Evolutionary conservation across 2,329 filamentous ascomycete genomes (phyloP), one percentile per base, ranked within the genome.

Genomic region (Phaeosphaeria sp.): DNA sequence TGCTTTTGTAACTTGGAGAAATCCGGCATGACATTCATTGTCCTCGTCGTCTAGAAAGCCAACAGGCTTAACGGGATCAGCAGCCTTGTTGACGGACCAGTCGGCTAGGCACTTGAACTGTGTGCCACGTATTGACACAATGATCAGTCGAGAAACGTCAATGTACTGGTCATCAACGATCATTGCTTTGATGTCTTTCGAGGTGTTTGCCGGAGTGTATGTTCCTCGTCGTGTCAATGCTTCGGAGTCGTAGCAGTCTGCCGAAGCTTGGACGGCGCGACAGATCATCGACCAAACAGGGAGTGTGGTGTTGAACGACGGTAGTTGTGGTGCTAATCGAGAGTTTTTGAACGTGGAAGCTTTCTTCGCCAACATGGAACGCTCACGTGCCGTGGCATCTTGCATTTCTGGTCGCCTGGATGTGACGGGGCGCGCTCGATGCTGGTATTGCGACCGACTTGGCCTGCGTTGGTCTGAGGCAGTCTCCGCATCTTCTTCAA

Each of bases 1-100:
- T 51, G 86, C 87, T 49, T 85, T 83, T 1, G 91, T 91, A 2
- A 90, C 89, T 6, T 83, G 82, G 0, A 95, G 80, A 65, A 94
- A 95, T 0, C 91, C 91, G 0, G 89, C 83, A 72, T 95, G 91
- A 71, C 91, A 93, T 20, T 87, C 81, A 69, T 93, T 94, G 22
- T 85, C 86, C 0, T 82, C 73, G 65, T 93, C 91, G 68, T 93
- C 91, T 2, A 56, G 33, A 36, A 56, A 56, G 4, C 47, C 53
- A 7, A 36, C 39, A 6, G 53, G 53, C n/a, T 36, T 51, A 3
- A 42, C 39, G 13, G 53, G 53, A 25, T 56, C 48, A 6, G 53
- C 39, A 27, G 36, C 53, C 36, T 56, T 56, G 36, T 56, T 56
- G 2, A 56, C 53, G 1, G 53, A 40, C 53, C 53, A 56, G 25